Percentiles rank a stretch among this genome's conserved stretches.
These are phyloP conservation scores for Bipolaris oryzae DNA, from an alignment of 2,329 filamentous ascomycete species.

Conservation along the genomic window DNA sequence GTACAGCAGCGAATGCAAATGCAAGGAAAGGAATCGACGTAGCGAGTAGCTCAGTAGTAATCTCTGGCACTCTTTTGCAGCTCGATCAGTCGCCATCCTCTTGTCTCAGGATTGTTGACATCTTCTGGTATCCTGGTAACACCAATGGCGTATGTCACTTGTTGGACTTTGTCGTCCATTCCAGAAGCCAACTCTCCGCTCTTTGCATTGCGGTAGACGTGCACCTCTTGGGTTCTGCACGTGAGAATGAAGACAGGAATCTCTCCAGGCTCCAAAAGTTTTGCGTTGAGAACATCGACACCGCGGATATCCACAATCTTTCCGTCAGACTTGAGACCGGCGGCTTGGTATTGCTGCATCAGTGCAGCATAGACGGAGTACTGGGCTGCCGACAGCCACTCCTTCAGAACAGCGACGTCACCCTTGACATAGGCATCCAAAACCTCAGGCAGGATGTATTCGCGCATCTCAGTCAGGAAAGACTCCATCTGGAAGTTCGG, in stretches of 20 bases:
- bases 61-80: constrained; percentile 98
- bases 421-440: constrained; percentile 98
- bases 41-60: constrained; percentile 65
- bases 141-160: constrained; percentile 97
- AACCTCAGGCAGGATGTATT: constrained; percentile 97
- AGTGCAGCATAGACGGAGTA: constrained; percentile 97
- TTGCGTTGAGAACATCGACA: constrained; percentile 83
- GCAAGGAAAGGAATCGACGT: constrained; percentile 1
- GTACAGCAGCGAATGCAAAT: constrained; percentile 19
- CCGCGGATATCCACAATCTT: constrained; percentile 93
- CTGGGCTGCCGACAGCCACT: constrained; percentile 95
- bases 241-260: constrained; percentile 97
- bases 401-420: constrained; percentile 84
- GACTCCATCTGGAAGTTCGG: constrained; percentile 93
- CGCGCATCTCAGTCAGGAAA: constrained; percentile 92
- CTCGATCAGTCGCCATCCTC: constrained; percentile 96
- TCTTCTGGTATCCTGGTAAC: constrained; percentile 93
- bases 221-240: constrained; percentile 94
- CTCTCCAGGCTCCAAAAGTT: constrained; percentile 83
- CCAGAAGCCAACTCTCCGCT: constrained; percentile 86
- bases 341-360: constrained; percentile 92
- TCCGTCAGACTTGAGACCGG: constrained; percentile 91
- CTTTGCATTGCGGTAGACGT: constrained; percentile 94
- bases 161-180: constrained; percentile 98
- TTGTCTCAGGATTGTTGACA: constrained; percentile 94